A percentile compares a stretch with the other conserved stretches of the same genome.
phyloP scores from a whole-genome alignment of 2,329 filamentous ascomycete genomes.

The Claviceps capensis region DNA sequence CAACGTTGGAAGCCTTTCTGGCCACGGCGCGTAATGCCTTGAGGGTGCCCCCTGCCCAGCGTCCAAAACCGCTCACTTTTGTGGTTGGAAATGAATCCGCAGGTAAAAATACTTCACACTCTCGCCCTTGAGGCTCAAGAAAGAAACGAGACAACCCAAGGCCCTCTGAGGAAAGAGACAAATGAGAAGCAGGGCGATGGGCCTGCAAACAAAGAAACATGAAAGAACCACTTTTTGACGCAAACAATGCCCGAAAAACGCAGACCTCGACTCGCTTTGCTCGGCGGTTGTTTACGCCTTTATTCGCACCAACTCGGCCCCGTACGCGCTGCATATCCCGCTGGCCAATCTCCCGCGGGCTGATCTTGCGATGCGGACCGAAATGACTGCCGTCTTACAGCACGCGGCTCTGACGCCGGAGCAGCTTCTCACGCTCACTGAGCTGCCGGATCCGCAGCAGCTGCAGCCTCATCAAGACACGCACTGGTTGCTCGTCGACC shows the following conservation, averaged over 20 bases:
- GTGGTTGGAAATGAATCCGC: constrained; percentile 57
- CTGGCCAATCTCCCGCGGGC: constrained; percentile 55
- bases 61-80: constrained; percentile 38
- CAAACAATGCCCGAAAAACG: background rate
- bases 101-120: constrained; percentile 23
- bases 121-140: background rate
- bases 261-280: constrained; percentile 74
- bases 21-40: constrained; percentile 34
- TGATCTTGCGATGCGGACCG: constrained; percentile 59
- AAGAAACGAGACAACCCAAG: background rate
- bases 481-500: constrained; percentile 64
- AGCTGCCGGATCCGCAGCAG: constrained; percentile 32
- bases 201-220: background rate
- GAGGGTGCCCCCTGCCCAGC: constrained; percentile 27
- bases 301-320: constrained; percentile 46
- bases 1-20: constrained; percentile 37
- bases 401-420: constrained; percentile 42
- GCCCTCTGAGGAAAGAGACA: background rate
- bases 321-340: constrained; percentile 50
- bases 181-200: background rate
- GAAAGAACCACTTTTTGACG: background rate
- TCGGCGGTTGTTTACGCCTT: constrained; percentile 63
- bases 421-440: constrained; percentile 50
- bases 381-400: constrained; percentile 52
- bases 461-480: constrained; percentile 33